Evolutionary conservation across 2,329 filamentous ascomycete species (phyloP).

Genomic region (Piedraia hortae): DNA sequence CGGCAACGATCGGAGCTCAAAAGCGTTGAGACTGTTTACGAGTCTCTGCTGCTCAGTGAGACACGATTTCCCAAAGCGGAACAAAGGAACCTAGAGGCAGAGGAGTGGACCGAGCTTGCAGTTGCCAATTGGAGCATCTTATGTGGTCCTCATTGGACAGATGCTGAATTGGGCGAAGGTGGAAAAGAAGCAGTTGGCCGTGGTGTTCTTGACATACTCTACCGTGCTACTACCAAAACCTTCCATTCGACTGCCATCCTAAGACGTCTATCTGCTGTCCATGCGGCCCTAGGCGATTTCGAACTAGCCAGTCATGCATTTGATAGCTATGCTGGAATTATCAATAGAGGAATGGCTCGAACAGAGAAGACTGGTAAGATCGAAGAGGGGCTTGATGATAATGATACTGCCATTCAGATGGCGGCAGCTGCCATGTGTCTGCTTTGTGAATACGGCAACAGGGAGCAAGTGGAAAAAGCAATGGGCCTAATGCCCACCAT

Average conservation of each 20-base stretch:
- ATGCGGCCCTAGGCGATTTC: conserved; percentile 70
- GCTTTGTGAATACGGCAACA: conserved; percentile 55
- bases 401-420: conserved; percentile 49
- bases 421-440: conserved; percentile 55
- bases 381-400: conserved; percentile 48
- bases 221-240: conserved; percentile 71
- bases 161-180: conserved; percentile 54
- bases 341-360: conserved; percentile 59
- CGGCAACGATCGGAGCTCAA: conserved; percentile 48
- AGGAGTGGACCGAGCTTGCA: conserved; percentile 52
- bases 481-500: conserved; percentile 41
- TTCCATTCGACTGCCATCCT: conserved; percentile 85
- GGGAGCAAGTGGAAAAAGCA: conserved; percentile 52
- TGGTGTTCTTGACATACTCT: conserved; percentile 58
- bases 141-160: conserved; percentile 52
- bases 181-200: conserved; percentile 50
- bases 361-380: conserved; percentile 44
- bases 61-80: conserved; percentile 64
- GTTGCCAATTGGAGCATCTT: conserved; percentile 67
- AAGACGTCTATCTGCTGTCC: conserved; percentile 62
- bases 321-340: conserved; percentile 72
- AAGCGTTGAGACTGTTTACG: conserved; percentile 51
- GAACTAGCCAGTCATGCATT: conserved; percentile 76
- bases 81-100: conserved; percentile 50
- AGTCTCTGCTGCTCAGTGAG: conserved; percentile 48